Evolutionary conservation across 805 yeast species (phyloP).

Genomic region (Candida railenensis): DNA sequence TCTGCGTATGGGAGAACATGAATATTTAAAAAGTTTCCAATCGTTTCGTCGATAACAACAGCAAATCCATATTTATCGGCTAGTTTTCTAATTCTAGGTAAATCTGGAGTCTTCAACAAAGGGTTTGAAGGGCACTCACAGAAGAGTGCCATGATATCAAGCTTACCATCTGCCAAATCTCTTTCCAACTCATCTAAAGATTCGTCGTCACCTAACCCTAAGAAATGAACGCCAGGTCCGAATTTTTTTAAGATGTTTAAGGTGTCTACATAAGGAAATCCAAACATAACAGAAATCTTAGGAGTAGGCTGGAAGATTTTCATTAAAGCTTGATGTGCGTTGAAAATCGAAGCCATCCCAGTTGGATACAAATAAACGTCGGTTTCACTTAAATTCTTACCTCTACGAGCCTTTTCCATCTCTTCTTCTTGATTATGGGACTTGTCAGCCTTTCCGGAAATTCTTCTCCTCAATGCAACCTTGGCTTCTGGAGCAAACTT

Average conservation of each 20-base stretch:
- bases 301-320: conserved; percentile 16
- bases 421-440: conserved; percentile 24
- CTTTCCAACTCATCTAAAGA: conserved; percentile 65
- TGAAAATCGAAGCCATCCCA: conserved; percentile 91
- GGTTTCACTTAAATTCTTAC: conserved; percentile 41
- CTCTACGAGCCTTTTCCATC: conserved; percentile 26
- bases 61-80: conserved; percentile 72
- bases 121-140: conserved; percentile 97
- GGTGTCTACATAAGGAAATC: conserved; percentile 95
- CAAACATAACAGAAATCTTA: conserved; percentile 83
- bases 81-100: conserved; percentile 60
- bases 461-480: conserved; percentile 67
- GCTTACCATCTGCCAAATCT: conserved; percentile 53
- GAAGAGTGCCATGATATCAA: conserved; percentile 68
- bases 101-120: conserved; percentile 79
- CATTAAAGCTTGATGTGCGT: conserved; percentile 65
- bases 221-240: conserved; percentile 88
- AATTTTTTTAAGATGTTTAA: conserved; percentile 80
- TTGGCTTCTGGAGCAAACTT: conserved; percentile 76
- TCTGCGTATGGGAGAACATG: conserved; percentile 84
- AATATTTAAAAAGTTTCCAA: conserved; percentile 85
- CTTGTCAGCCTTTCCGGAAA: conserved; percentile 62
- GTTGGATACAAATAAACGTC: conserved; percentile 85
- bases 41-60: conserved; percentile 90
- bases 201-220: conserved; percentile 78